phyloP scores from a whole-genome alignment of 108 stramenopile genomes.

The Cyclotella choctawhatcheeana region DNA sequence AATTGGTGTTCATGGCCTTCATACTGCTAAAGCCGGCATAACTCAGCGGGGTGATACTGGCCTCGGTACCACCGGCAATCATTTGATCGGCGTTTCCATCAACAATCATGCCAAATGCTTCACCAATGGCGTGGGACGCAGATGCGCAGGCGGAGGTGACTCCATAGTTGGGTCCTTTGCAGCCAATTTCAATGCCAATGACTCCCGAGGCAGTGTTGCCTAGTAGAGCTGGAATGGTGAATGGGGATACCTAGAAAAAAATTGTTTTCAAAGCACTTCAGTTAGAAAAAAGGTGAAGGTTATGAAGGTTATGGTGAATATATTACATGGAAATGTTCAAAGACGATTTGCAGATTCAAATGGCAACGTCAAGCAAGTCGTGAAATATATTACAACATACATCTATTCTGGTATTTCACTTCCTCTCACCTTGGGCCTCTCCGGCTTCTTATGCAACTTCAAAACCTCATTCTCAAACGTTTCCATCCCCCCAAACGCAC shows the following conservation, averaged over 20 bases:
- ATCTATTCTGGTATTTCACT: neutral
- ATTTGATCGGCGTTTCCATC: slow-evolving; percentile 91
- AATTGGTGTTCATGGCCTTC: slow-evolving; percentile 93
- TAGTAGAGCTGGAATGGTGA: slow-evolving; percentile 93
- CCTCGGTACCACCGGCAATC: slow-evolving; percentile 94
- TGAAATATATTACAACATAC: neutral
- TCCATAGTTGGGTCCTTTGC: slow-evolving; percentile 95
- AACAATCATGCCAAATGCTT: slow-evolving; percentile 88
- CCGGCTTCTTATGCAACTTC: slow-evolving; percentile 83
- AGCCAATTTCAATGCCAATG: slow-evolving; percentile 91
- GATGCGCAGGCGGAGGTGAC: slow-evolving; percentile 94
- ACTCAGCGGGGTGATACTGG: slow-evolving; percentile 90
- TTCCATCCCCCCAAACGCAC: slow-evolving; percentile 95
- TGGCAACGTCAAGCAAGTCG: neutral
- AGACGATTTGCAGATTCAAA: too few species aligned
- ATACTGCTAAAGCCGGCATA: slow-evolving; percentile 94
- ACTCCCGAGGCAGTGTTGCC: slow-evolving; percentile 95
- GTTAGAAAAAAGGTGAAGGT: too few species aligned
- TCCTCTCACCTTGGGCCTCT: slow-evolving; percentile 80
- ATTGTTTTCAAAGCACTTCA: too few species aligned
- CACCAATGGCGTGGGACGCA: slow-evolving; percentile 92
- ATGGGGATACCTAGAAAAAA: slow-evolving; percentile 92
- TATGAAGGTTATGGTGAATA: too few species aligned
- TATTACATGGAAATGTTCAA: too few species aligned
- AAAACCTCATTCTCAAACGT: slow-evolving; percentile 93